phyloP scores from a whole-genome alignment of 805 yeast species.

The Starmera pachycereana region DNA sequence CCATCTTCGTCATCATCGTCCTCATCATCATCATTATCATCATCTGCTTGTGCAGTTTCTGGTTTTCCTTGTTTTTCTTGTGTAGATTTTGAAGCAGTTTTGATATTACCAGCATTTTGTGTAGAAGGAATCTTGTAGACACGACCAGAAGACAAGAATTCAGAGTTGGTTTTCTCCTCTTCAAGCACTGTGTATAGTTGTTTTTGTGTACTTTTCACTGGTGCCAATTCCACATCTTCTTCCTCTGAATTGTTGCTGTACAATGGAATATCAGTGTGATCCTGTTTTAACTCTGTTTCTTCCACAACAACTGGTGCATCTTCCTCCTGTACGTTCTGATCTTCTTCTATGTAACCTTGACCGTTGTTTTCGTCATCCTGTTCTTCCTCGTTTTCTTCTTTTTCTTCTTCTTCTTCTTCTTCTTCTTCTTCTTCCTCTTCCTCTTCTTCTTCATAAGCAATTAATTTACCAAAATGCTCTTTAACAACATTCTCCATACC shows the following conservation, averaged over 20 bases:
- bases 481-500: slow-evolving; percentile 6
- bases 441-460: slow-evolving; percentile 16
- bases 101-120: neutral
- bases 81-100: neutral
- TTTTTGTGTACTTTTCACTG: slow-evolving; percentile 1
- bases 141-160: slow-evolving; percentile 9
- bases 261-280: slow-evolving; percentile 16
- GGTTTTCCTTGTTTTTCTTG: neutral
- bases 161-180: slow-evolving; percentile 9
- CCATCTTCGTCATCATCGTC: slow-evolving; percentile 14
- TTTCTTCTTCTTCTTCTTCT: slow-evolving; percentile 16
- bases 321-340: slow-evolving; percentile 6
- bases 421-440: slow-evolving; percentile 6
- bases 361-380: slow-evolving; percentile 11
- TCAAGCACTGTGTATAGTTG: slow-evolving; percentile 24
- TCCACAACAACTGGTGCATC: slow-evolving; percentile 12
- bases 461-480: slow-evolving; percentile 22
- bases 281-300: slow-evolving; percentile 6
- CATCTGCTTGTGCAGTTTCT: slow-evolving; percentile 1
- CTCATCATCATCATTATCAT: slow-evolving; percentile 13
- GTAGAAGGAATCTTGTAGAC: slow-evolving; percentile 17
- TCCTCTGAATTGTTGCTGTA: slow-evolving; percentile 2
- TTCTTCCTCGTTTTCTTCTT: slow-evolving; percentile 13
- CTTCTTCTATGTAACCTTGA: slow-evolving; percentile 14
- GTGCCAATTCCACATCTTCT: slow-evolving; percentile 12